Evolutionary conservation across 805 yeast species (phyloP).

Genomic region (Nakazawaea siamensis): DNA sequence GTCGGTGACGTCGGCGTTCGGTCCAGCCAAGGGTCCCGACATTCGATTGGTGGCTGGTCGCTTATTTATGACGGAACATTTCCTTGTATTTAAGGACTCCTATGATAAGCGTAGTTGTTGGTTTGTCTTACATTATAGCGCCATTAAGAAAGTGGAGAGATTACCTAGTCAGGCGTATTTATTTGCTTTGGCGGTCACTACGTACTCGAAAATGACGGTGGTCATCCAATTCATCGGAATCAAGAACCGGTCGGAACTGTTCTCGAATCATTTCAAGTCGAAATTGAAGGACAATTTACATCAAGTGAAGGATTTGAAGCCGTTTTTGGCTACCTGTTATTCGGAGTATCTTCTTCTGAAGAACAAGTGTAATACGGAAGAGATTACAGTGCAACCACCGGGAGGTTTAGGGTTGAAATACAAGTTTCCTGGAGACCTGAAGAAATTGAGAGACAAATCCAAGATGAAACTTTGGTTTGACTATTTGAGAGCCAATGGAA

Average conservation of each 20-base stretch:
- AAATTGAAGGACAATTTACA: slow-evolving; percentile 55
- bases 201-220: slow-evolving; percentile 57
- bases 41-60: slow-evolving; percentile 42
- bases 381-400: slow-evolving; percentile 45
- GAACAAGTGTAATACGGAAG: slow-evolving; percentile 36
- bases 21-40: slow-evolving; percentile 3
- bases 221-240: slow-evolving; percentile 73
- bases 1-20: slow-evolving; percentile 19
- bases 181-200: slow-evolving; percentile 66
- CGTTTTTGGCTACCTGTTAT: slow-evolving; percentile 64
- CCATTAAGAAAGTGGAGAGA: slow-evolving; percentile 80
- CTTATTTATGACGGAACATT: slow-evolving; percentile 68
- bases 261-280: slow-evolving; percentile 60
- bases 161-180: slow-evolving; percentile 69
- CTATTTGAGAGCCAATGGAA: slow-evolving; percentile 74
- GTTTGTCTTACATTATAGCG: slow-evolving; percentile 64
- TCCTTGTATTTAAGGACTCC: slow-evolving; percentile 63
- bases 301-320: slow-evolving; percentile 51
- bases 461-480: slow-evolving; percentile 94
- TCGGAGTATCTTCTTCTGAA: slow-evolving; percentile 76
- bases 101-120: slow-evolving; percentile 63
- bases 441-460: slow-evolving; percentile 66
- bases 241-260: slow-evolving; percentile 69
- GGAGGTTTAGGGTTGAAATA: slow-evolving; percentile 85
- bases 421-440: slow-evolving; percentile 86